phyloP scores from a whole-genome alignment of 768 basidiomycete genomes.

The Xanthoconium stramineum region DNA sequence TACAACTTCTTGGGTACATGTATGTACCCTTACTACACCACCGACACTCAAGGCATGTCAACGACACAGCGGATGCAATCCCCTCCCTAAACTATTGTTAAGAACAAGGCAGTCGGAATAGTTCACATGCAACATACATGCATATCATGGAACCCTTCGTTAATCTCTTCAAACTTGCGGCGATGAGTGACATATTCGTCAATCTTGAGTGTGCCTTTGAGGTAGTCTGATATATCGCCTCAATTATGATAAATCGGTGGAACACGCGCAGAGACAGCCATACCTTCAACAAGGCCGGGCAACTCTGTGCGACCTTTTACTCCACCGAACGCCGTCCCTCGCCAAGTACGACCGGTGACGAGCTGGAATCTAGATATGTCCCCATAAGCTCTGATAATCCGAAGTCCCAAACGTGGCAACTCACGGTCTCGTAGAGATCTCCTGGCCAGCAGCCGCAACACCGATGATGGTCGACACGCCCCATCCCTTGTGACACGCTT shows the following conservation, averaged over 20 bases:
- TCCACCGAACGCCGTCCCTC: constrained; percentile 93
- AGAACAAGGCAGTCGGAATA: not conserved
- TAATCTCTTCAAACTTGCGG: constrained; percentile 69
- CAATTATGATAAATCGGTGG: not conserved
- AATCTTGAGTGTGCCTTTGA: constrained; percentile 77
- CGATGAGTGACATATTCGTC: constrained; percentile 96
- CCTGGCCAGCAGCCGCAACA: constrained; percentile 95
- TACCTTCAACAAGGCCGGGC: constrained; percentile 89
- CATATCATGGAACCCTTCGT: constrained; percentile 93
- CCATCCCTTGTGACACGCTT: constrained; percentile 99
- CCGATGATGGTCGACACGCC: constrained; percentile 95
- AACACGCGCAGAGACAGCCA: constrained; percentile 2
- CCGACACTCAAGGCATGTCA: constrained; percentile 63
- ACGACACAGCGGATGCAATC: constrained; percentile 95
- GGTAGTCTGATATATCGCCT: constrained; percentile 57
- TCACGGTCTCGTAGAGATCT: constrained; percentile 86
- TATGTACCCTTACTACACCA: not conserved
- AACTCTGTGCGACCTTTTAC: constrained; percentile 97
- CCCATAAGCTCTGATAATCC: constrained; percentile 3
- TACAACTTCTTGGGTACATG: constrained; percentile 4
- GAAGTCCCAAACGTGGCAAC: constrained; percentile 27
- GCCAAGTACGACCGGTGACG: constrained; percentile 90
- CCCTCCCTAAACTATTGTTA: constrained; percentile 44
- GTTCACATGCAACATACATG: constrained; percentile 61
- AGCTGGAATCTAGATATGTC: constrained; percentile 46